Evolutionary conservation across 495 filamentous ascomycete genomes (phyloP).

Genomic region (Halenospora varia): DNA sequence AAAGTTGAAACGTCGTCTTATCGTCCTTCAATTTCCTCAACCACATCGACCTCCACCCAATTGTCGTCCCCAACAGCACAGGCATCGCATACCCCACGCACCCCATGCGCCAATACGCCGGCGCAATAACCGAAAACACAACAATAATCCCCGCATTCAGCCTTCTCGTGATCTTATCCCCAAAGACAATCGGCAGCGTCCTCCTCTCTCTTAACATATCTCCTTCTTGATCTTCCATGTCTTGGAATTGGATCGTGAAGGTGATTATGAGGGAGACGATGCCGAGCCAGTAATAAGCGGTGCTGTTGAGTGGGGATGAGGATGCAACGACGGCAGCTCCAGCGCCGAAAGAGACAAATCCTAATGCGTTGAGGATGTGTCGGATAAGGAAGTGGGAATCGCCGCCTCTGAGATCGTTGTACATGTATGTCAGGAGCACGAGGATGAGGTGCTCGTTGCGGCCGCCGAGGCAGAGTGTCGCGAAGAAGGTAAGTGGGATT

Average conservation of each 20-base stretch:
- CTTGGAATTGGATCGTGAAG: slow-evolving; percentile 45
- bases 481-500: slow-evolving; percentile 31
- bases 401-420: slow-evolving; percentile 49
- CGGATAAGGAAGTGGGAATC: slow-evolving; percentile 37
- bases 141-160: background rate
- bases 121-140: background rate
- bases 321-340: slow-evolving; percentile 27
- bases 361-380: slow-evolving; percentile 42
- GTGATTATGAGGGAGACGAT: slow-evolving; percentile 26
- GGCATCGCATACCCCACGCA: background rate
- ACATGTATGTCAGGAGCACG: slow-evolving; percentile 41
- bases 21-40: background rate
- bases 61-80: background rate
- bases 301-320: background rate
- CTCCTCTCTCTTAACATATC: slow-evolving; percentile 35
- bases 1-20: background rate
- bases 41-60: background rate
- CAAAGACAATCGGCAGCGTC: slow-evolving; percentile 38
- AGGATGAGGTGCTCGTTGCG: slow-evolving; percentile 31
- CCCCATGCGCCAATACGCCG: background rate
- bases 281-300: background rate
- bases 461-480: slow-evolving; percentile 33
- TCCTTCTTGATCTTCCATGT: slow-evolving; percentile 44
- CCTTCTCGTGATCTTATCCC: slow-evolving; percentile 22
- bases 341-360: slow-evolving; percentile 31